These are phyloP conservation scores for Scheffersomyces lignicola DNA, from an alignment of 1,139 yeast species.

Conservation along the genomic window DNA sequence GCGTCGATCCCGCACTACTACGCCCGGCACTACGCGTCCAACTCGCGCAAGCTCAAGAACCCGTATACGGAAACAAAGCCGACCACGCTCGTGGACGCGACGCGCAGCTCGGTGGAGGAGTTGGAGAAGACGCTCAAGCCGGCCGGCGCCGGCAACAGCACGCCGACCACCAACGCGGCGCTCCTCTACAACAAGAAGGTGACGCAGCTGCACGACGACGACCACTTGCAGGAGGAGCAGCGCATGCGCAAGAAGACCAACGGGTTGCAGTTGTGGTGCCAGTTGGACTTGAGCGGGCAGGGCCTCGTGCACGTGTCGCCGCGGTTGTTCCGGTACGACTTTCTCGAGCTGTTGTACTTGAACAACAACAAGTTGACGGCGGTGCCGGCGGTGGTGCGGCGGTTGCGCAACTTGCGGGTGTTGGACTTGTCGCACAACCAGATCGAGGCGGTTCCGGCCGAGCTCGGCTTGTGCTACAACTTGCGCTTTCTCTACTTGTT, in stretches of 20 bases:
- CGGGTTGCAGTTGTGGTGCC: slow-evolving; percentile 88
- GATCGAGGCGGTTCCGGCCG: slow-evolving; percentile 70
- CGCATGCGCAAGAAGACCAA: slow-evolving; percentile 69
- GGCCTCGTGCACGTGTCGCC: slow-evolving; percentile 71
- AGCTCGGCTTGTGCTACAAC: slow-evolving; percentile 79
- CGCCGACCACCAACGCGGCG: slow-evolving; percentile 38
- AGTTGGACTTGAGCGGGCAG: slow-evolving; percentile 89
- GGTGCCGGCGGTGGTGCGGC: slow-evolving; percentile 70
- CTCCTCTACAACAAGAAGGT: slow-evolving; percentile 65
- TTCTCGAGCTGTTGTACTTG: slow-evolving; percentile 82
- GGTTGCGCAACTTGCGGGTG: slow-evolving; percentile 73
- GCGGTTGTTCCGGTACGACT: slow-evolving; percentile 76
- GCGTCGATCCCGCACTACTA: slow-evolving; percentile 79
- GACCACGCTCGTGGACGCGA: slow-evolving; percentile 54
- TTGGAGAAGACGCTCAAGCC: slow-evolving; percentile 30
- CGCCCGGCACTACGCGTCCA: slow-evolving; percentile 89
- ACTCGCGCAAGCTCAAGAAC: slow-evolving; percentile 59
- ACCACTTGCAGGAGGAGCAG: slow-evolving; percentile 77
- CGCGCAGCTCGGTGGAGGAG: slow-evolving; percentile 50
- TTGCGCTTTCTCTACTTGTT: slow-evolving; percentile 82
- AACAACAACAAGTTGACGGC: slow-evolving; percentile 77
- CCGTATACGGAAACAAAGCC: slow-evolving; percentile 45
- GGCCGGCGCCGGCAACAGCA: slow-evolving; percentile 11
- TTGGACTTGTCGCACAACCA: slow-evolving; percentile 83
- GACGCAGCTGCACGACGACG: slow-evolving; percentile 60